Evolutionary conservation across 495 filamentous ascomycete species (phyloP), one percentile per base, ranked within the genome.

Genomic region (Penicillium canariense): DNA sequence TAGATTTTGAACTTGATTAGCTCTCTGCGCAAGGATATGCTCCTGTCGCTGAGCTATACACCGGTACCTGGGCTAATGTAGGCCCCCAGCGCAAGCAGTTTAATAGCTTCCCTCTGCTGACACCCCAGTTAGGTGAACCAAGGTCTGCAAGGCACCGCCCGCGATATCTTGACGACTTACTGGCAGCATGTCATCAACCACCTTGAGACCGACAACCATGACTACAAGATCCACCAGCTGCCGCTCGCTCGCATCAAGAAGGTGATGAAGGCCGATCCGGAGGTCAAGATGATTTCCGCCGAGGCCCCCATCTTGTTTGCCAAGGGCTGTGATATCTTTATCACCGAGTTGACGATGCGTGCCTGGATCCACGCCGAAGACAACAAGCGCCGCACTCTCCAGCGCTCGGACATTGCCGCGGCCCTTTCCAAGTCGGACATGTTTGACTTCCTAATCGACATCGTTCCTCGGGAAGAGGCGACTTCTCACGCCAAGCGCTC

Each of bases 301-400:
- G 94, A 98, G 73, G 94, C 94, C 5, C 94, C 94, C 11, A 98
- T 98, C 64, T 77, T 98, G 14, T 98, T 98, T 66, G 94, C 94
- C 44, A 98, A 98, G 76, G 94, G 95, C 35, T 98, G 94, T 73
- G 94, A 98, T 68, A 97, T 98, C 63, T 98, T 98, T 75, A 98
- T 98, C 65, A 98, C 94, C 3, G 94, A 98, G 71, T 79, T 98
- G 40, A 97, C 94, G 1, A 98, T 98, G 94, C 90, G 94, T 45
- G 94, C 94, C n/a, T 98, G 94, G 94, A 97, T 98, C 23, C 94
- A 97, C 62, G 94, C 94, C 4, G 94, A 98, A 67, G 94, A 98
- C 70, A 98, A 98, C 78, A 98, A 98, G 77, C 82, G 94, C 12
- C 86, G 94, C 11, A 98, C 94, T 2, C 79, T 98, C 30, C 94